phyloP scores from a whole-genome alignment of 1,284 basidiomycete genomes.

The Tilletia setariae region DNA sequence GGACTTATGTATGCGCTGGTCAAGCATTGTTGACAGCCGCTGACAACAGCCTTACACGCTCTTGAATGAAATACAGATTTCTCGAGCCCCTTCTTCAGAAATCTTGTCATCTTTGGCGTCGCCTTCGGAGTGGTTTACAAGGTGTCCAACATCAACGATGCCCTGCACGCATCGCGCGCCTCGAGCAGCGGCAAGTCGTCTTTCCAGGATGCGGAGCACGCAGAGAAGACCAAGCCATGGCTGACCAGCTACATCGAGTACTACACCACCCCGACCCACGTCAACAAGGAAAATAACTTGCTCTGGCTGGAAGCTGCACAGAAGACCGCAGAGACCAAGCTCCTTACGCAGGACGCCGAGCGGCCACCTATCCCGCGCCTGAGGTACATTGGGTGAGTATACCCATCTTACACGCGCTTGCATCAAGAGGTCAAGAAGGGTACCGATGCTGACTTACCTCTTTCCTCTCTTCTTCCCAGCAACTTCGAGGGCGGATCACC shows the following conservation, averaged over 20 bases:
- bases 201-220: constrained; percentile 33
- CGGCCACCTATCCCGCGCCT: constrained; percentile 42
- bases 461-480: constrained; percentile 19
- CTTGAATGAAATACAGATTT: constrained; percentile 4
- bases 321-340: constrained; percentile 38
- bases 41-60: neutral
- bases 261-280: constrained; percentile 31
- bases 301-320: constrained; percentile 35
- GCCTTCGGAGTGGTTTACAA: neutral
- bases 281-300: constrained; percentile 38
- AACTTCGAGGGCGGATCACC: constrained; percentile 48
- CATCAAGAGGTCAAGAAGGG: no score
- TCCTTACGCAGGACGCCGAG: constrained; percentile 46
- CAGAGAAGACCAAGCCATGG: constrained; percentile 35
- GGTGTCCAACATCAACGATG: neutral
- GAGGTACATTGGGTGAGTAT: constrained; percentile 37
- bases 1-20: neutral
- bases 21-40: neutral
- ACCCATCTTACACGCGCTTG: no score
- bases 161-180: constrained; percentile 1
- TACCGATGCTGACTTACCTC: neutral
- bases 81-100: constrained; percentile 13
- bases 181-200: constrained; percentile 29
- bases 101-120: neutral
- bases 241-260: constrained; percentile 45